A percentile compares a stretch with the other conserved stretches of the same genome.
Conservation (phyloP, 305 asterid genomes). For the Petunia hybrid region DNA sequence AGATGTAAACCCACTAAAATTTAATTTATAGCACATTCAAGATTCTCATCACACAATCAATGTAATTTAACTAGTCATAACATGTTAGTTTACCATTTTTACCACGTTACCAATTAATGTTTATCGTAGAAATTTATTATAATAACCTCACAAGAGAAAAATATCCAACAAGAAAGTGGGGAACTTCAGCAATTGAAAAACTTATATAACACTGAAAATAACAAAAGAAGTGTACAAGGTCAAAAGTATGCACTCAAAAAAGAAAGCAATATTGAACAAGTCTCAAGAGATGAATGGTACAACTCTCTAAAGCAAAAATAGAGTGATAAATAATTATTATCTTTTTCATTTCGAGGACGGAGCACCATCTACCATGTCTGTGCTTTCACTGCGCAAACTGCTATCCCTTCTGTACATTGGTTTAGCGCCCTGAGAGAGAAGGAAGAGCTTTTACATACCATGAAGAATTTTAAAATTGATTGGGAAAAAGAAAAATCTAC, state of each 20-base stretch:
- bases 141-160: neutral
- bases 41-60: too few species aligned
- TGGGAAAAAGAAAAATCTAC: neutral
- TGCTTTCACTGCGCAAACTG: slow-evolving; percentile 49
- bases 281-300: neutral
- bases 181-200: neutral
- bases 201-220: neutral
- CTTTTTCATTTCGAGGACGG: slow-evolving; percentile 34
- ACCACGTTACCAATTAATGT: too few species aligned
- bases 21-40: too few species aligned
- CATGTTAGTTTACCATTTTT: too few species aligned
- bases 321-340: neutral
- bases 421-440: slow-evolving; percentile 62
- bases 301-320: neutral
- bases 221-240: neutral
- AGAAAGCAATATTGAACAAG: neutral
- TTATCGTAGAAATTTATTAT: too few species aligned
- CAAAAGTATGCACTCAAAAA: slow-evolving; percentile 23
- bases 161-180: neutral
- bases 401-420: slow-evolving; percentile 47
- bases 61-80: too few species aligned
- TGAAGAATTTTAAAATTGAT: neutral
- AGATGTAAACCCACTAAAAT: too few species aligned
- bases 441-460: slow-evolving; percentile 11
- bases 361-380: slow-evolving; percentile 31